Conservation (phyloP, 768 basidiomycete genomes). For the Boletus patriciae region DNA sequence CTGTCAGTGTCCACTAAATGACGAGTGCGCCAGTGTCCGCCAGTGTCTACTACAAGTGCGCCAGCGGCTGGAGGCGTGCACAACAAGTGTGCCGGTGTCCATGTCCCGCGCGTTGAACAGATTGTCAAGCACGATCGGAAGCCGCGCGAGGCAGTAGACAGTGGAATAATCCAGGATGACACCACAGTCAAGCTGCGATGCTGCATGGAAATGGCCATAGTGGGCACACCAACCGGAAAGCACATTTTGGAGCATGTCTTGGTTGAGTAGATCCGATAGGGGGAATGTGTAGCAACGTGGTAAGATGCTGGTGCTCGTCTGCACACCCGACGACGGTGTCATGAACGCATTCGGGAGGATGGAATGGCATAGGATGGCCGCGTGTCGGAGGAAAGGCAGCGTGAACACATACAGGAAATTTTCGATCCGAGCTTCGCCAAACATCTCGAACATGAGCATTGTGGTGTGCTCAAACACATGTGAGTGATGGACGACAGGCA, state of each 20-base stretch:
- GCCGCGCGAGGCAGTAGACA: constrained; percentile 76
- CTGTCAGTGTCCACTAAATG: too few relatives aligned
- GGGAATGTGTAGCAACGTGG: constrained; percentile 75
- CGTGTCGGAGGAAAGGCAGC: constrained; percentile 87
- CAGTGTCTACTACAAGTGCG: too few relatives aligned
- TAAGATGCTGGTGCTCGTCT: constrained; percentile 77
- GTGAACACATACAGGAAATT: constrained; percentile 86
- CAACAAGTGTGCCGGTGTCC: too few relatives aligned
- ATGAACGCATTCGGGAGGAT: constrained; percentile 65
- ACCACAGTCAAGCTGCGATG: constrained; percentile 76
- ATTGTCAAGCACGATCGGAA: constrained; percentile 82
- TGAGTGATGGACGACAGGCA: constrained; percentile 86
- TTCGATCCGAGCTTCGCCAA: constrained; percentile 83
- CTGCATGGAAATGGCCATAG: constrained; percentile 78
- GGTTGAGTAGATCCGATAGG: constrained; percentile 76
- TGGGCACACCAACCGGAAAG: constrained; percentile 89
- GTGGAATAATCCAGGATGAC: constrained; percentile 80
- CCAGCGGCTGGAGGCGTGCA: too few relatives aligned
- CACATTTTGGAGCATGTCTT: constrained; percentile 87
- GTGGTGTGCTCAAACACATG: constrained; percentile 85
- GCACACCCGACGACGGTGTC: constrained; percentile 37
- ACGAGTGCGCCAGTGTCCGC: too few relatives aligned
- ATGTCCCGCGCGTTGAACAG: constrained; percentile 73
- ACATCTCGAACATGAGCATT: constrained; percentile 72
- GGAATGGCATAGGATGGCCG: constrained; percentile 80